Conservation (phyloP, 1,284 basidiomycete species). For the Ganoderma meredithae region DNA sequence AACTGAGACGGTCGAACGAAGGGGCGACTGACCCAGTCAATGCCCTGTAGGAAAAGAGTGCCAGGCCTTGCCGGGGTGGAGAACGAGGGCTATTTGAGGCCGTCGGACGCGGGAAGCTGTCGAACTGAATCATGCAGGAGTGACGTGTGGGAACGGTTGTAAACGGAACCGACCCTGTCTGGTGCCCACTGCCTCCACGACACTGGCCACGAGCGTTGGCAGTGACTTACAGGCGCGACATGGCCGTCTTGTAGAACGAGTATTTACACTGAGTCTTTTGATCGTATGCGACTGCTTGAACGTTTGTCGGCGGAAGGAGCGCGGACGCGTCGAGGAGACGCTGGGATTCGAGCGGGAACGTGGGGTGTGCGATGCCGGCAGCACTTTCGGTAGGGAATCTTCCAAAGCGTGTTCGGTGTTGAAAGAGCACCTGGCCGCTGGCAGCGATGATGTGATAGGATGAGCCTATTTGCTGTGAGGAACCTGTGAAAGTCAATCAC, state of each 20-base stretch:
- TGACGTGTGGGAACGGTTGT: conserved; percentile 33
- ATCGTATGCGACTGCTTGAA: not conserved
- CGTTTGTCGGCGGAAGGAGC: not conserved
- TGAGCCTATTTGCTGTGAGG: not conserved
- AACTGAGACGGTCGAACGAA: conserved; percentile 37
- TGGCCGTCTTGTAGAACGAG: not conserved
- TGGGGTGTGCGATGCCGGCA: conserved; percentile 24
- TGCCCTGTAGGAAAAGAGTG: conserved; percentile 34
- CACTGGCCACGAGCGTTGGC: conserved; percentile 29
- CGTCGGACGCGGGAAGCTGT: conserved; percentile 22
- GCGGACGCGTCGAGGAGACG: not conserved
- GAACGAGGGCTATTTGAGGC: conserved; percentile 28
- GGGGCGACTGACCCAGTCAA: conserved; percentile 43
- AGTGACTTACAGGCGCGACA: conserved; percentile 23
- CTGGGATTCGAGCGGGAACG: conserved; percentile 19
- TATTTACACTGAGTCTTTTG: not conserved
- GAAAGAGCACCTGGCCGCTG: not conserved
- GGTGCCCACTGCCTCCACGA: conserved; percentile 31
- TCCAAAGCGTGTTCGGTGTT: not conserved
- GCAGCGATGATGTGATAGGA: not conserved
- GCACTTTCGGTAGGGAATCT: conserved; percentile 1
- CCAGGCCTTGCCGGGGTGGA: conserved; percentile 5
- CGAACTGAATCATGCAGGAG: conserved; percentile 21
- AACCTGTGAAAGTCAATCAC: not conserved
- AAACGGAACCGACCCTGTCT: conserved; percentile 14